Conservation (phyloP, 2,329 filamentous ascomycete genomes). For the Metarhizium robertsii region DNA sequence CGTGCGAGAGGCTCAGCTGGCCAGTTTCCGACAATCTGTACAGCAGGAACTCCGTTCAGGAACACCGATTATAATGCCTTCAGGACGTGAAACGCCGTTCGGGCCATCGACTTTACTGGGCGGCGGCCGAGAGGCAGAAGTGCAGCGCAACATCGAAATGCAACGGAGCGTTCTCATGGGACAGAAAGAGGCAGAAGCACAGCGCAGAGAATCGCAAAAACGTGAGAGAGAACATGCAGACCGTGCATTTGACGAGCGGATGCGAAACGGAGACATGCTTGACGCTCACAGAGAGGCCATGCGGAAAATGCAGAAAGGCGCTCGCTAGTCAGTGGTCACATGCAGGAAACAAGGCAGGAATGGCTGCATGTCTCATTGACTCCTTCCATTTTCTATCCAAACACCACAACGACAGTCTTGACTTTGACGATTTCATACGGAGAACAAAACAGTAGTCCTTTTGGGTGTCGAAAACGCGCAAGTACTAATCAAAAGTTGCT, state of each 20-base stretch:
- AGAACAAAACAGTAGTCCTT: too few relatives aligned
- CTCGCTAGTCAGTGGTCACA: background rate
- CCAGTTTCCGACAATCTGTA: slow-evolving; percentile 58
- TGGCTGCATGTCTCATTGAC: background rate
- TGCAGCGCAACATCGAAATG: slow-evolving; percentile 41
- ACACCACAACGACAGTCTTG: background rate
- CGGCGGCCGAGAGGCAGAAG: slow-evolving; percentile 27
- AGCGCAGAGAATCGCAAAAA: slow-evolving; percentile 48
- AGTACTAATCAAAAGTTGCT: background rate
- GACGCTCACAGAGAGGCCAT: slow-evolving; percentile 72
- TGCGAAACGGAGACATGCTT: slow-evolving; percentile 66
- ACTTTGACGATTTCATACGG: background rate
- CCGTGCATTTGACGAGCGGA: slow-evolving; percentile 60
- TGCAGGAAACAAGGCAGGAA: background rate
- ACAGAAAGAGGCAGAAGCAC: slow-evolving; percentile 54
- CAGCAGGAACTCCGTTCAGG: slow-evolving; percentile 48
- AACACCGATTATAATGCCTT: slow-evolving; percentile 22
- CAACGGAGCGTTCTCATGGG: slow-evolving; percentile 47
- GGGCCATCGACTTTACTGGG: slow-evolving; percentile 22
- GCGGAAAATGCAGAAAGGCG: slow-evolving; percentile 59
- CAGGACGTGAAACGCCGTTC: slow-evolving; percentile 30
- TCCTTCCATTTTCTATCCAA: background rate
- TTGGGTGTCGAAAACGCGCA: too few relatives aligned
- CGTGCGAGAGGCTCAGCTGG: slow-evolving; percentile 49
- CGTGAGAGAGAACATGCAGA: slow-evolving; percentile 49